Evolutionary conservation across 2,329 filamentous ascomycete species (phyloP).

Genomic region (Alternaria sp.): DNA sequence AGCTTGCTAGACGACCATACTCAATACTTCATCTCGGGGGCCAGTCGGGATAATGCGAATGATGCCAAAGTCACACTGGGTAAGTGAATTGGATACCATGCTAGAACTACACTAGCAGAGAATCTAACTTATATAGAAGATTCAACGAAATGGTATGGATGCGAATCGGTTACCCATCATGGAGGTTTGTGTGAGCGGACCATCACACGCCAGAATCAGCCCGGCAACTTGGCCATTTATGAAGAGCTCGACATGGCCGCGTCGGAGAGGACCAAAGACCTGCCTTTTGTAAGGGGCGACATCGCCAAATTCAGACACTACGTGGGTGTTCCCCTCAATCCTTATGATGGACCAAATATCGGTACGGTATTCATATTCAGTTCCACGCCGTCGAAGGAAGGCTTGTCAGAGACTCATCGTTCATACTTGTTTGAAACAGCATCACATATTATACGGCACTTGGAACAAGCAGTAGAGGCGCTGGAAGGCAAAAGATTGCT

Average conservation of each 20-base stretch:
- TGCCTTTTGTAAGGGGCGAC: constrained; percentile 13
- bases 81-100: background rate
- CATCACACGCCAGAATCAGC: constrained; percentile 11
- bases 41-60: constrained; percentile 9
- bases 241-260: constrained; percentile 14
- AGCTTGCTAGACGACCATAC: constrained; percentile 17
- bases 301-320: constrained; percentile 16
- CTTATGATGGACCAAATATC: constrained; percentile 15
- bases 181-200: constrained; percentile 18
- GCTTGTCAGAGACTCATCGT: constrained; percentile 7
- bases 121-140: constrained; percentile 7
- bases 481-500: constrained; percentile 12
- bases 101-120: background rate
- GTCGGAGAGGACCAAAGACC: constrained; percentile 13
- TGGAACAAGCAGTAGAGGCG: constrained; percentile 16
- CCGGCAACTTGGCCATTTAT: constrained; percentile 14
- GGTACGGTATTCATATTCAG: constrained; percentile 13
- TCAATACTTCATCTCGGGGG: constrained; percentile 17
- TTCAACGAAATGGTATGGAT: constrained; percentile 17
- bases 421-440: constrained; percentile 10
- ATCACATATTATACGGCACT: constrained; percentile 11
- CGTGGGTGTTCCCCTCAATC: constrained; percentile 16
- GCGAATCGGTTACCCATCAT: constrained; percentile 16
- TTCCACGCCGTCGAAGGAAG: constrained; percentile 4
- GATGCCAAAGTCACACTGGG: constrained; percentile 14